A percentile compares a stretch with the other conserved stretches of the same genome.
phyloP scores from a whole-genome alignment of 2,329 filamentous ascomycete species.

The Talaromyces atroroseus region DNA sequence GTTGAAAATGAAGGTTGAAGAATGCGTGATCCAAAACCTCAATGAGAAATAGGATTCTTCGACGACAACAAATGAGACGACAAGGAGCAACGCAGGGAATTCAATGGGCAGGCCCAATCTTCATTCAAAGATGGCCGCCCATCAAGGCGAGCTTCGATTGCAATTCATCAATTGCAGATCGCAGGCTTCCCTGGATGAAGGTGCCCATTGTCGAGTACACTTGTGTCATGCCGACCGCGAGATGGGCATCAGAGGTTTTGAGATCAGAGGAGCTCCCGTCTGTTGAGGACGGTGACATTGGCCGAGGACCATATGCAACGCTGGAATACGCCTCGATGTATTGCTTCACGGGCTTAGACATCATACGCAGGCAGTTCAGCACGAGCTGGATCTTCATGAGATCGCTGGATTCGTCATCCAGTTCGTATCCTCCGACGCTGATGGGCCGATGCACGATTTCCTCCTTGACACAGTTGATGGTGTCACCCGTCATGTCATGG shows the following conservation, averaged over 20 bases:
- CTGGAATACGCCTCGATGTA: slow-evolving; percentile 7
- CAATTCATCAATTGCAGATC: slow-evolving; percentile 11
- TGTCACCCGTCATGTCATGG: background rate
- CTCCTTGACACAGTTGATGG: slow-evolving; percentile 8
- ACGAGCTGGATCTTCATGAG: slow-evolving; percentile 15
- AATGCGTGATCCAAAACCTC: background rate
- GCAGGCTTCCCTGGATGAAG: slow-evolving; percentile 10
- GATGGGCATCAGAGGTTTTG: slow-evolving; percentile 2
- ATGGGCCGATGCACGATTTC: slow-evolving; percentile 15
- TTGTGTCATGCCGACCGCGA: slow-evolving; percentile 5
- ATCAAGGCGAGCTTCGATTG: slow-evolving; percentile 11
- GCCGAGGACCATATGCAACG: background rate
- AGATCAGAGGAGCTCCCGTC: slow-evolving; percentile 3
- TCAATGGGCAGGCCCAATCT: background rate
- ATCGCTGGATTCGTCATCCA: slow-evolving; percentile 13
- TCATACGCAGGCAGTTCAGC: slow-evolving; percentile 12
- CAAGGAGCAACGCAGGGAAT: background rate
- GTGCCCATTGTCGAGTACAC: slow-evolving; percentile 12
- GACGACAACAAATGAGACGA: background rate
- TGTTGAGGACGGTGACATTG: slow-evolving; percentile 4
- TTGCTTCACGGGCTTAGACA: slow-evolving; percentile 12
- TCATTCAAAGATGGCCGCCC: slow-evolving; percentile 8
- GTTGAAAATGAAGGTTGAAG: background rate
- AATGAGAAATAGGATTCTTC: background rate
- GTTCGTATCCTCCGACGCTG: slow-evolving; percentile 12